Evolutionary conservation across 2,329 filamentous ascomycete genomes (phyloP), one percentile per base, ranked within the genome.

Genomic region (Fusarium udum): DNA sequence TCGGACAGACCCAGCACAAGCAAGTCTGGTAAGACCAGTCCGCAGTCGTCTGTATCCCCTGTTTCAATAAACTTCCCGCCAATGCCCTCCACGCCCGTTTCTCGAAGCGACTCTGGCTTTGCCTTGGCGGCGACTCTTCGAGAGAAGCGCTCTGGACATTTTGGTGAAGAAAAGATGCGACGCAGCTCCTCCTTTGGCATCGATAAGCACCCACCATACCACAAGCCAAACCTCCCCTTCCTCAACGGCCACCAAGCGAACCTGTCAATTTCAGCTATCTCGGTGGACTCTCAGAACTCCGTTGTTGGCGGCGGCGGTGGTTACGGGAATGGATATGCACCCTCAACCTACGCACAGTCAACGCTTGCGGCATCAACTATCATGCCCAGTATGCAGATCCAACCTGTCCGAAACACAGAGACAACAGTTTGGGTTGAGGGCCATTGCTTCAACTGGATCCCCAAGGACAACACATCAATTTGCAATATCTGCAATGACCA

Each of bases 71-170:
- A 89, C 75, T 97, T 97, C 79, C 92, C 94, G 14, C 89, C 91
- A 1, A 85, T 94, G 82, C 92, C 93, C 7, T 88, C 89, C 7
- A 95, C 93, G 7, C 92, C 93, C 1, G 89, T 93, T n/a, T 97
- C 95, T 11, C 89, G 95, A 22, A 97, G 92, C 78, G 96, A 99
- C 79, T 98, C 95, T 9, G 95, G 94, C 4, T 97, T 96, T 81
- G 93, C 94, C 40, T 85, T 97, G 63, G 92, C 95, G 71, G 91
- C 93, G 24, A 97, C 94, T 9, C 85, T 99, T 64, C 91, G 95
- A 37, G 96, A 98, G 83, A 99, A 98, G 85, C 90, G 95, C 58
- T 98, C 96, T 7, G 95, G 93, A 4, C 94, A 98, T 80, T 97
- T 98, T 75, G 81, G 82, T n/a, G 93, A 96, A 78, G 90, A 92